Percentiles rank a stretch among this genome's conserved stretches.
phyloP scores from a whole-genome alignment of 163 green algal species.

The Scenedesmus sp. region DNA sequence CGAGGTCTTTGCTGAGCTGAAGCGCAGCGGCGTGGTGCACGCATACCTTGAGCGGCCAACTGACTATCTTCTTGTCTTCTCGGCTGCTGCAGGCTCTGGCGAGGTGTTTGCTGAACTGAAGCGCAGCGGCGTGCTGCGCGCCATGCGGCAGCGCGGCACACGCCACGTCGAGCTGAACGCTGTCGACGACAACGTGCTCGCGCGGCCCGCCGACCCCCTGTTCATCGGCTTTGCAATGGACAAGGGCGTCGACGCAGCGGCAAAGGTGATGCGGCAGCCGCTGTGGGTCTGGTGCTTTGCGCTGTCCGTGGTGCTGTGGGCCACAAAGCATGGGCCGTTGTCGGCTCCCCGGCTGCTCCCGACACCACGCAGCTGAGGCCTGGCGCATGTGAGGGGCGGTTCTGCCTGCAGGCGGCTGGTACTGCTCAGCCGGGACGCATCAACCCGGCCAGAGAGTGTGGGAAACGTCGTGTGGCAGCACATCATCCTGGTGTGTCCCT shows the following conservation, averaged over 20 bases:
- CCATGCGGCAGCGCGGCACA: constrained; percentile 16
- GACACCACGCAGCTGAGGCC: too few species aligned
- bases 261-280: constrained; percentile 41
- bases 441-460: too few species aligned
- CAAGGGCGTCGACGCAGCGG: constrained; percentile 3
- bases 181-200: constrained; percentile 48
- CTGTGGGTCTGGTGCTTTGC: too few species aligned
- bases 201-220: constrained; percentile 44
- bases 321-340: too few species aligned
- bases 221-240: constrained; percentile 30
- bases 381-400: too few species aligned
- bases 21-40: not conserved
- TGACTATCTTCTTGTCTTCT: not conserved
- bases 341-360: too few species aligned
- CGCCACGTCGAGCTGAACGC: constrained; percentile 53
- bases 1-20: not conserved
- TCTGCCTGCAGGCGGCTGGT: too few species aligned
- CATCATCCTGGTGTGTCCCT: too few species aligned
- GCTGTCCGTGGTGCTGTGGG: too few species aligned
- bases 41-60: not conserved
- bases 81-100: not conserved
- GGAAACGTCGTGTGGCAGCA: too few species aligned
- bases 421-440: too few species aligned
- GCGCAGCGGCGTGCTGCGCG: constrained; percentile 23
- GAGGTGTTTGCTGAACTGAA: constrained; percentile 38